A percentile compares a stretch with the other conserved stretches of the same genome.
Evolutionary conservation across 305 asterid species (phyloP).

Genomic region (Fraxinus ornus): DNA sequence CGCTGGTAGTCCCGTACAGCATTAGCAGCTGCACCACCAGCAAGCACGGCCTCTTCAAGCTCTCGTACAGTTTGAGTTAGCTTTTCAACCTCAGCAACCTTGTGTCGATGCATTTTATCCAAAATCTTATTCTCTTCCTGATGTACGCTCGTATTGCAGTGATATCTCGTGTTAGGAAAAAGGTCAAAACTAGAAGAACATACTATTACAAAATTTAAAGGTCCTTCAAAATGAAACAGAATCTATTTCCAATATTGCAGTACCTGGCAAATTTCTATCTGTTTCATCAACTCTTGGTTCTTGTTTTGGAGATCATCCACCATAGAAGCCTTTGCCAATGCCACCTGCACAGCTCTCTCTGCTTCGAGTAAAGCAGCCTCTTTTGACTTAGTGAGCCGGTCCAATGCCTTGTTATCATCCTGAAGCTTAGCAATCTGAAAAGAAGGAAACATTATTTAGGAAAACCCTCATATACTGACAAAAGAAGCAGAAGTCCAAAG

Average conservation of each 20-base stretch:
- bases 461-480: constrained; percentile 22
- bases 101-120: constrained; percentile 94
- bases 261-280: constrained; percentile 99
- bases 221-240: constrained; percentile 13
- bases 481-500: constrained; percentile 10
- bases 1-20: constrained; percentile 99
- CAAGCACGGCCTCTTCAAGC: constrained; percentile 99
- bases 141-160: constrained; percentile 7
- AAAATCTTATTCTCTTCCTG: constrained; percentile 98
- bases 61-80: constrained; percentile 98
- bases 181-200: not conserved
- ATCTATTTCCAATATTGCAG: constrained; percentile 4
- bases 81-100: constrained; percentile 99
- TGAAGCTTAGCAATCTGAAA: constrained; percentile 87
- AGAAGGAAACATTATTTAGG: constrained; percentile 22
- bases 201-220: not conserved
- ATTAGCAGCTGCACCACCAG: constrained; percentile 99
- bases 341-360: constrained; percentile 92
- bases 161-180: constrained; percentile 2
- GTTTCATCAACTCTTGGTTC: constrained; percentile 98
- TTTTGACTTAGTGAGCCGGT: constrained; percentile 94
- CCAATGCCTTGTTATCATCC: constrained; percentile 97
- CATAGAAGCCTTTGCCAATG: constrained; percentile 97
- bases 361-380: constrained; percentile 98
- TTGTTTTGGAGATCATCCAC: constrained; percentile 99